Evolutionary conservation across 2,329 filamentous ascomycete species (phyloP), one percentile per base, ranked within the genome.

Genomic region (Beauveria bassiana): DNA sequence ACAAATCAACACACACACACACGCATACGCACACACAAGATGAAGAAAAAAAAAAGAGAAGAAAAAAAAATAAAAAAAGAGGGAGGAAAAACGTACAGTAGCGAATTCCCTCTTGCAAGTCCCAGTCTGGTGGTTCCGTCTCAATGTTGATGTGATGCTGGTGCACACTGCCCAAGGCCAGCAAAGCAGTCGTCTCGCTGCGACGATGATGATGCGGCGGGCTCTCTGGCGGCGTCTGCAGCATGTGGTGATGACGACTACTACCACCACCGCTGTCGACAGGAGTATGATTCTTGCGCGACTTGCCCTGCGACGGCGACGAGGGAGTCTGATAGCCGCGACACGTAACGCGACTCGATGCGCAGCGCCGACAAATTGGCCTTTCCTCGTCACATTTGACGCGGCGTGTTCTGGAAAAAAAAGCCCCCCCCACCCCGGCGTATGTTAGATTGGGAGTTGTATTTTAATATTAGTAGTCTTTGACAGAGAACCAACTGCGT

Each of bases 371-470:
- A 8, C 54, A 57, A n/a, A 57, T 28, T 6, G 54, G 54, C n/a
- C 31, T 57, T 20, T 57, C 54, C 20, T 57, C 54, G 26, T 57
- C 54, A 20, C 54, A 57, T 43, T 47, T 57, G 28, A 57, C 28
- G 14, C 26, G 43, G 20, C 54, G 54, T 14, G n/a, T 6, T 7
- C 54, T 57, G 5, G 1, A 2, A 10, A 3, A n/a, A n/a, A n/a
- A n/a, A n/a, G 0, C 26, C 26, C 26, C 26, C 26, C 26, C 9
- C 3, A n/a, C n/a, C n/a, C n/a, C n/a, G n/a, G n/a, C 3, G 7
- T 8, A 8, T 14, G 24, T 57, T 49, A 57, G 54, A 47, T 26
- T 12, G 20, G 10, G 14, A n/a, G n/a, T n/a, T n/a, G n/a, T n/a
- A n/a, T n/a, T 31, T 10, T 12, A 34, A 34, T 12, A n/a, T 50